Evolutionary conservation across 352 stramenopile genomes (phyloP).

Genomic region (Phytopythium sindhum): DNA sequence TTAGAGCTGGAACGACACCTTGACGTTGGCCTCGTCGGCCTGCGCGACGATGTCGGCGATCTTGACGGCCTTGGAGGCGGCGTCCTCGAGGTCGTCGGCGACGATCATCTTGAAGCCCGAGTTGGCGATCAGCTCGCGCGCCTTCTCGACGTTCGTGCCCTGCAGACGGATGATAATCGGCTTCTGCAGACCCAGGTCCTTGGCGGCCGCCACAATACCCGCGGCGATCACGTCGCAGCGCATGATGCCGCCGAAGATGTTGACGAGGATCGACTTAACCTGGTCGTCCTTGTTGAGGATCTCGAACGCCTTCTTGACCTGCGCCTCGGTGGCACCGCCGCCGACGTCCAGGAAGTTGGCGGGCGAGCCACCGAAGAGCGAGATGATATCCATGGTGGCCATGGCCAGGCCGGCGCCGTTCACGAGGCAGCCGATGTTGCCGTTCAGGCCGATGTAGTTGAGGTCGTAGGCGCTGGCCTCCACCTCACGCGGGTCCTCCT

Average conservation of each 20-base stretch:
- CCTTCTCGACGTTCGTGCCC: constrained; percentile 96
- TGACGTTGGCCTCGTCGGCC: constrained; percentile 68
- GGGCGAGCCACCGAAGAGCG: constrained; percentile 94
- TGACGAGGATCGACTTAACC: constrained; percentile 98
- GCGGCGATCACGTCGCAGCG: constrained; percentile 95
- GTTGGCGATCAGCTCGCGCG: constrained; percentile 91
- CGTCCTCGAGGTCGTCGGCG: constrained; percentile 94
- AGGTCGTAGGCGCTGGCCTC: constrained; percentile 94
- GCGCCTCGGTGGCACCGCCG: constrained; percentile 90
- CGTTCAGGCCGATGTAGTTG: constrained; percentile 99
- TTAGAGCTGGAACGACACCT: constrained; percentile 68
- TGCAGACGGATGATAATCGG: constrained; percentile 98
- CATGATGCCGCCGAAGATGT: constrained; percentile 99
- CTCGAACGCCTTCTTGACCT: constrained; percentile 89
- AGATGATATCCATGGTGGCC: constrained; percentile 99
- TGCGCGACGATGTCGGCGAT: constrained; percentile 80
- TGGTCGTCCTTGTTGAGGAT: constrained; percentile 89
- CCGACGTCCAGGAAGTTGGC: constrained; percentile 99
- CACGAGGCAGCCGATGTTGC: constrained; percentile 99
- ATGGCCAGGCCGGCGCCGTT: constrained; percentile 99
- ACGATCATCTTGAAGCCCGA: constrained; percentile 95
- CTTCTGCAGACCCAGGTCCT: constrained; percentile 96
- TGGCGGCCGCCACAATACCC: constrained; percentile 95
- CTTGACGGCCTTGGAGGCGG: constrained; percentile 94
- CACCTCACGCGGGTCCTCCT: constrained; percentile 96